phyloP scores from a whole-genome alignment of 305 asterid species.

The Solanum hybrid region DNA sequence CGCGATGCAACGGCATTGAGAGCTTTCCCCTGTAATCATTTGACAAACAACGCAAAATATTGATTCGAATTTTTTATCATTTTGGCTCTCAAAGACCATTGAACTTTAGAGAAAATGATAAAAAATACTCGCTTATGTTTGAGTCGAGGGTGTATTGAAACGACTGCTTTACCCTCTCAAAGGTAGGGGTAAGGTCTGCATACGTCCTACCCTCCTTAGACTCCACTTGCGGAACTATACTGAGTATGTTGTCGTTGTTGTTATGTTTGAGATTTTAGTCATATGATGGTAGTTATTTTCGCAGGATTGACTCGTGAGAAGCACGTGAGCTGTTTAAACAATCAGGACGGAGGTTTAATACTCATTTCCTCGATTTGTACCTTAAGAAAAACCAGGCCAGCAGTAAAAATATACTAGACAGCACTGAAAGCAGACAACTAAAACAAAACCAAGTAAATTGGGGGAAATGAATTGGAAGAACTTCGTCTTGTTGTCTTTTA shows the following conservation, averaged over 20 bases:
- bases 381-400: neutral
- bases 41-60: neutral
- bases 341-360: neutral
- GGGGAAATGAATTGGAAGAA: neutral
- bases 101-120: neutral
- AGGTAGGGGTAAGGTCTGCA: neutral
- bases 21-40: conserved; percentile 73
- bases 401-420: neutral
- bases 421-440: neutral
- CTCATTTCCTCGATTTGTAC: neutral
- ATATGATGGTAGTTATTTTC: neutral
- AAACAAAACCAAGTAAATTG: neutral
- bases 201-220: neutral
- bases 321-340: neutral
- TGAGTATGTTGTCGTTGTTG: neutral
- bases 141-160: neutral
- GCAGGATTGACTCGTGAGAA: neutral
- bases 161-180: neutral
- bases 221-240: neutral
- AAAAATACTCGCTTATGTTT: neutral
- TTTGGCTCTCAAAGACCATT: neutral
- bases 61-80: neutral
- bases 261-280: neutral
- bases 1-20: conserved; percentile 93
- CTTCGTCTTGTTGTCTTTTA: neutral